Evolutionary conservation across 495 filamentous ascomycete genomes (phyloP).

Genomic region (Hyphodiscus hymeniophilus): DNA sequence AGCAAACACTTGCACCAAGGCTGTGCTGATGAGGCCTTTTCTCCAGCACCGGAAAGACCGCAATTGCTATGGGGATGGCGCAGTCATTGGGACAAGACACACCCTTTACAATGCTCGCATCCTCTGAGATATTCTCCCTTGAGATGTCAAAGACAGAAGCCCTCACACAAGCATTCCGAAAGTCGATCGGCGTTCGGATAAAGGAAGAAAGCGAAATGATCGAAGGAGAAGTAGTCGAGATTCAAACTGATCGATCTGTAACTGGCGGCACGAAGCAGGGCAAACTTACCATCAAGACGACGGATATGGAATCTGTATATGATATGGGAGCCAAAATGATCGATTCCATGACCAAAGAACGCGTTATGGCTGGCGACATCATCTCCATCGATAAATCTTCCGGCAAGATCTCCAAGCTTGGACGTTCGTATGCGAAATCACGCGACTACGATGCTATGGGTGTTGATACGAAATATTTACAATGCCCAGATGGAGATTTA

Average conservation of each 20-base stretch:
- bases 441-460: conserved; percentile 99
- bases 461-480: conserved; percentile 93
- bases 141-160: conserved; percentile 99
- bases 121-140: conserved; percentile 94
- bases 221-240: conserved; percentile 97
- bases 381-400: conserved; percentile 97
- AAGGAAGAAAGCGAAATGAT: conserved; percentile 99
- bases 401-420: conserved; percentile 94
- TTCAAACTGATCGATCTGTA: conserved; percentile 95
- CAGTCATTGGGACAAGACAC: conserved; percentile 90
- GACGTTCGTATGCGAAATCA: conserved; percentile 84
- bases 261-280: conserved; percentile 96
- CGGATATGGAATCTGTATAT: conserved; percentile 99
- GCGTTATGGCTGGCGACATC: conserved; percentile 95
- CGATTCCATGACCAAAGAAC: conserved; percentile 97
- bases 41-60: conserved; percentile 85
- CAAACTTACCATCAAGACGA: conserved; percentile 98
- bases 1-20: not conserved
- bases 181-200: conserved; percentile 92
- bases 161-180: conserved; percentile 93
- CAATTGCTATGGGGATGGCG: conserved; percentile 98
- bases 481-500: conserved; percentile 96
- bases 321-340: conserved; percentile 99
- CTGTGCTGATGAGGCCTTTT: conserved; percentile 2
- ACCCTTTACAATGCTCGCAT: conserved; percentile 91